Evolutionary conservation across 345 rosid species (phyloP), one percentile per base, ranked within the genome.

Genomic region (Cardamine chenopodiifolia): DNA sequence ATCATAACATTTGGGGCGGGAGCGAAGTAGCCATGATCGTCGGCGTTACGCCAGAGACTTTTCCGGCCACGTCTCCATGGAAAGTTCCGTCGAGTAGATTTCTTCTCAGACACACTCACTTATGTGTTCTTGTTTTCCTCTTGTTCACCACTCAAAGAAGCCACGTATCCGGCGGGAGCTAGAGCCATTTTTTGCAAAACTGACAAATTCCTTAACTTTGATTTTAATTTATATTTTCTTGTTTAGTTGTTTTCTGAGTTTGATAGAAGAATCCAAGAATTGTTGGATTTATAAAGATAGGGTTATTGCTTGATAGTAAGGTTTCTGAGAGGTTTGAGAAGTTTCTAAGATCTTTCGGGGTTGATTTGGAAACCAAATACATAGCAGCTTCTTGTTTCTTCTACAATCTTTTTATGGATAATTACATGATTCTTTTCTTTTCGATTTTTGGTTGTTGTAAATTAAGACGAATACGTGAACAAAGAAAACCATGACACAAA

Each of bases 1-100:
- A 55, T 23, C 55, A 8, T 79, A 88, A 94, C 96, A 52, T 79
- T 62, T 47, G 87, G 84, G 12, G 86, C 19, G 6, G 95, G 96
- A 64, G 78, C 70, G 23, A 80, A 84, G 70, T 79, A 84, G 56
- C 83, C 87, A 48, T 22, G 62, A 12, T 83, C 82, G n/a, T 64
- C 42, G 7, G 75, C 44, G 39, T 68, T 75, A 76, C 89, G 84
- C 93, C 91, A 90, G 15, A 85, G 83, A 28, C 83, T 75, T 57
- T 76, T 86, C 75, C 54, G 75, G 73, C 85, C 85, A 73, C 75
- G 86, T 73, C 81, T 85, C 79, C 84, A 62, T 1, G 82, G 82
- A 1, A 58, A 48, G 18, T 66, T 75, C 19, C 81, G 76, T 40
- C 72, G 71, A 50, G 81, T 70, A 39, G 79, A 80, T 75, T 72